These are phyloP conservation scores for Emydomyces testavorans DNA, from an alignment of 2,329 filamentous ascomycete genomes.

Conservation along the genomic window DNA sequence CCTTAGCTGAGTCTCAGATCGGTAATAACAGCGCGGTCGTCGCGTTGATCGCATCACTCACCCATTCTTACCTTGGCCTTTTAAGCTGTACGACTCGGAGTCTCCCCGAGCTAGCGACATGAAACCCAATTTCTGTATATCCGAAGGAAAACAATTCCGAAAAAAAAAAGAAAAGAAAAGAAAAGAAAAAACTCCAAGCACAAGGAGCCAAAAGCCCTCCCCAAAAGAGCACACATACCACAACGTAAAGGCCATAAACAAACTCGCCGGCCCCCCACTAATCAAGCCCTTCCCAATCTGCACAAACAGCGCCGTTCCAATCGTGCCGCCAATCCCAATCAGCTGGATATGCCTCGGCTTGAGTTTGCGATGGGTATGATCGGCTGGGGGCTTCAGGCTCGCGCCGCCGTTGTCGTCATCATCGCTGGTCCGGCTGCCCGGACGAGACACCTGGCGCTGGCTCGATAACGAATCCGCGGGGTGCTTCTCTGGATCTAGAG, in stretches of 20 bases:
- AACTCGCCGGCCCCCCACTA: slow-evolving; percentile 33
- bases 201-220: background rate
- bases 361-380: slow-evolving; percentile 33
- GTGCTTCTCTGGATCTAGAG: slow-evolving; percentile 6
- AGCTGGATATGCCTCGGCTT: slow-evolving; percentile 38
- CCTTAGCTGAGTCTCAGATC: no score
- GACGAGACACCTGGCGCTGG: background rate
- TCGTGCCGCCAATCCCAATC: slow-evolving; percentile 38
- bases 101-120: no score
- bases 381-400: slow-evolving; percentile 19
- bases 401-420: background rate
- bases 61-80: background rate
- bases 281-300: slow-evolving; percentile 33
- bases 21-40: no score
- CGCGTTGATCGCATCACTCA: background rate
- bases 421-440: background rate
- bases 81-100: background rate
- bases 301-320: slow-evolving; percentile 36
- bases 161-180: background rate
- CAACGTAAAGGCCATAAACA: slow-evolving; percentile 37
- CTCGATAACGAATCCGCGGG: background rate
- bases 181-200: background rate
- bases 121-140: no score
- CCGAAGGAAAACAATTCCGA: no score
- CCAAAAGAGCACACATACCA: slow-evolving; percentile 30